Base-by-base conservation (phyloP, 78 protist genomes). In the Dictyostelium brefeldianum region DNA sequence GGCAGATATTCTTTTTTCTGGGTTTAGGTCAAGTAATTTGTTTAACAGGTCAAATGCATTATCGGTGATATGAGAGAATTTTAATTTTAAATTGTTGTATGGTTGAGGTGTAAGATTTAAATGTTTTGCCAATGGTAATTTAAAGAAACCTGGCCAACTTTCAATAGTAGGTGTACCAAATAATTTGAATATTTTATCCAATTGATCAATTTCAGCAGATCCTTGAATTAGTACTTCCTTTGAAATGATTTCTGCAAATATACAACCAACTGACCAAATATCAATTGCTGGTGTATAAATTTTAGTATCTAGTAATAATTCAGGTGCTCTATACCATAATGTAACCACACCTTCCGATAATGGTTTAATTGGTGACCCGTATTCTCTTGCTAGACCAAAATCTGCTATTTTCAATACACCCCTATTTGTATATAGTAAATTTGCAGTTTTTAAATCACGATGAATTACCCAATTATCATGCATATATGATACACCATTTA, bases 251-350 rank as follows among this genome's bases (percentile, higher is more conserved):
- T 99, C 99, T 1, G 99, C 99, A 41, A 99, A 96, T 59, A 99
- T 98, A 94, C 99, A 98, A 48, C 99, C 99, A 47, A 97, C 95
- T 10, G 97, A 67, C 99, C 99, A 99, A n/a, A 98, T 81, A 89
- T 99, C 99, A 6, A 99, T 98, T 6, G 99, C 92, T 3, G 99
- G 83, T 20, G 97, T 59, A 96, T 99, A 99, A 51, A 91, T 67
- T 54, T 46, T 75, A 7, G 98, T 78, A 4, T 99, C 99, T 15
- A 89, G 31, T 5, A 95, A 31, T 8, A 95, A 36, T 53, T 95
- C 95, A 17, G 96, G 96, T 0, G 96, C 96, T 11, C 96, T 41
- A 89, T 95, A 95, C 97, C 97, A 95, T 1, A 95, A 81, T 36
- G 97, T 95, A 2, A 89, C 95, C 6, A 97, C 97, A 41, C 98